Evolutionary conservation across 495 filamentous ascomycete species (phyloP).

Genomic region (Astrocystis sublimbata): DNA sequence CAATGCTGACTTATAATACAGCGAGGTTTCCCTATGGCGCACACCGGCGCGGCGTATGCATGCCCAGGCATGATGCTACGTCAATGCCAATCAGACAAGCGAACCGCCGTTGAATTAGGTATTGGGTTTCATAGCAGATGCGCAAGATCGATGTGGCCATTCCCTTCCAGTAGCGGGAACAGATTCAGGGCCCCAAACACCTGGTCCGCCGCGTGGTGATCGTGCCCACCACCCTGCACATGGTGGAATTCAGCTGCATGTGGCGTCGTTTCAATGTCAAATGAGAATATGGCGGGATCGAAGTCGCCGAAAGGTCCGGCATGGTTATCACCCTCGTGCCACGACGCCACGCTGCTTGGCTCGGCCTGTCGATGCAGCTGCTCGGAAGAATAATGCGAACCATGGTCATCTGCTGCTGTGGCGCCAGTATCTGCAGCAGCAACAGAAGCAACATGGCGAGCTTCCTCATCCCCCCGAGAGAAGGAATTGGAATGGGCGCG

Average conservation of each 20-base stretch:
- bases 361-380: background rate
- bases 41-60: too few species aligned
- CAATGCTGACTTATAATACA: too few species aligned
- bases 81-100: background rate
- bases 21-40: too few species aligned
- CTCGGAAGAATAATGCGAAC: background rate
- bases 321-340: background rate
- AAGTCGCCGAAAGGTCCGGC: conserved; percentile 28
- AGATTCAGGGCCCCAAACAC: conserved; percentile 45
- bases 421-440: background rate
- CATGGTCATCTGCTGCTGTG: background rate
- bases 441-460: too few species aligned
- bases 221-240: conserved; percentile 6
- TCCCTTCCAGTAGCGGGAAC: conserved; percentile 45
- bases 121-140: conserved; percentile 35
- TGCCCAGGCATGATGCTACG: too few species aligned
- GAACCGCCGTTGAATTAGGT: background rate
- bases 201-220: conserved; percentile 31
- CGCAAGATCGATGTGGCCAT: conserved; percentile 47
- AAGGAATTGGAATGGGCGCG: background rate
- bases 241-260: conserved; percentile 19
- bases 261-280: conserved; percentile 22
- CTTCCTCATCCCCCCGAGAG: background rate
- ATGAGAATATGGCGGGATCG: conserved; percentile 28
- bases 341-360: background rate